Percentiles rank a stretch among this genome's conserved stretches.
phyloP scores from a whole-genome alignment of 768 basidiomycete genomes.

The Russula ochroleuca region DNA sequence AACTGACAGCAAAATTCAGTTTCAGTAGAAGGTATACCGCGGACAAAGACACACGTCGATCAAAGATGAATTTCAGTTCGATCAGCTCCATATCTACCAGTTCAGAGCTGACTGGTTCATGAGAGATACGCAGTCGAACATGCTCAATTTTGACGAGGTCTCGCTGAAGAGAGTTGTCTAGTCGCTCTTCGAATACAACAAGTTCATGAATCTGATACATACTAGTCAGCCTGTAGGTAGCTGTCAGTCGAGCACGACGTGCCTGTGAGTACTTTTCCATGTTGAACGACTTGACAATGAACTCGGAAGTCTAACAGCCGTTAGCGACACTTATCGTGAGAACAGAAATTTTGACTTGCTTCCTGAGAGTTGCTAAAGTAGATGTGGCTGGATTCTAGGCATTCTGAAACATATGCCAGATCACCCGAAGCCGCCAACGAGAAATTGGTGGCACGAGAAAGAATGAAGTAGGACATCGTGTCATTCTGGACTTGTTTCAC shows the following conservation, averaged over 20 bases:
- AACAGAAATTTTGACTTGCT: constrained; percentile 36
- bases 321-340: constrained; percentile 10
- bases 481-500: constrained; percentile 86
- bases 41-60: constrained; percentile 49
- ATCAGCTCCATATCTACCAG: constrained; percentile 79
- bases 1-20: constrained; percentile 38
- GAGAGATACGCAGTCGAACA: constrained; percentile 74
- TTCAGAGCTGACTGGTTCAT: constrained; percentile 67
- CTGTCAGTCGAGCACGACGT: constrained; percentile 6
- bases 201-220: constrained; percentile 72
- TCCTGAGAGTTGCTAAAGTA: constrained; percentile 78
- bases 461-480: constrained; percentile 79
- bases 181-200: constrained; percentile 68
- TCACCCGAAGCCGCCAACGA: constrained; percentile 74
- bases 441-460: constrained; percentile 75
- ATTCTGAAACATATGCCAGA: constrained; percentile 68
- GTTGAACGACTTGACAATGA: constrained; percentile 71
- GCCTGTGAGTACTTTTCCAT: constrained; percentile 83
- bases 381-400: constrained; percentile 74
- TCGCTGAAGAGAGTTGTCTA: constrained; percentile 82
- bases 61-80: constrained; percentile 78
- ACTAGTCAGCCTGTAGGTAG: neutral
- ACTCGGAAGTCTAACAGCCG: constrained; percentile 62
- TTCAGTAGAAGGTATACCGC: neutral
- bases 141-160: constrained; percentile 81